A percentile compares a stretch with the other conserved stretches of the same genome.
Conservation (phyloP, 768 basidiomycete genomes). For the Trametes meyenii region DNA sequence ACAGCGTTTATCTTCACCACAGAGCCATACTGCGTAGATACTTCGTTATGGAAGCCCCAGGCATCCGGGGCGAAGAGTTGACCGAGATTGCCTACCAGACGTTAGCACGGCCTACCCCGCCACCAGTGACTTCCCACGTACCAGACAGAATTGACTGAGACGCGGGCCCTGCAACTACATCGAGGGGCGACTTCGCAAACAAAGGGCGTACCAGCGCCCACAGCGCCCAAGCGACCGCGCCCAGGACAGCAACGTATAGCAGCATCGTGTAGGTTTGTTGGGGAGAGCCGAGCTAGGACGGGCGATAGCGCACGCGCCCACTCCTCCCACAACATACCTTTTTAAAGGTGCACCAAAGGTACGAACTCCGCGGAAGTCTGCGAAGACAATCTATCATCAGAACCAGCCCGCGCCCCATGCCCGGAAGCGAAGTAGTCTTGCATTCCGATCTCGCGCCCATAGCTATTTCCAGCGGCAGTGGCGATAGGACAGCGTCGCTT, state of each 20-base stretch:
- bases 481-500: no score
- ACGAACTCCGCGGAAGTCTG: no score
- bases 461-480: no score
- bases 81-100: constrained; percentile 21
- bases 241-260: not conserved
- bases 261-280: not conserved
- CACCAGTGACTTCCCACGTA: not conserved
- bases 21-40: constrained; percentile 20
- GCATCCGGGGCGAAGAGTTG: constrained; percentile 23
- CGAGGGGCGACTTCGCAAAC: constrained; percentile 16
- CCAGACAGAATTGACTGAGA: constrained; percentile 20
- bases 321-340: not conserved
- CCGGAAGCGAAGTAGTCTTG: not conserved
- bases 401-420: not conserved
- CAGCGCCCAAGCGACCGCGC: constrained; percentile 8
- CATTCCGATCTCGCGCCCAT: not conserved
- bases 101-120: not conserved
- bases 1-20: constrained; percentile 26
- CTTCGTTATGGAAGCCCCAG: constrained; percentile 23
- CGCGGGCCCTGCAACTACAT: constrained; percentile 19
- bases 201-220: constrained; percentile 18
- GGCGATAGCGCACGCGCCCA: not conserved
- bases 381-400: not conserved
- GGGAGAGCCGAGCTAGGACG: not conserved
- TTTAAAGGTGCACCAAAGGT: no score